A percentile compares a stretch with the other conserved stretches of the same genome.
phyloP scores from a whole-genome alignment of 2,329 filamentous ascomycete genomes.

The Zasmidium cellare region DNA sequence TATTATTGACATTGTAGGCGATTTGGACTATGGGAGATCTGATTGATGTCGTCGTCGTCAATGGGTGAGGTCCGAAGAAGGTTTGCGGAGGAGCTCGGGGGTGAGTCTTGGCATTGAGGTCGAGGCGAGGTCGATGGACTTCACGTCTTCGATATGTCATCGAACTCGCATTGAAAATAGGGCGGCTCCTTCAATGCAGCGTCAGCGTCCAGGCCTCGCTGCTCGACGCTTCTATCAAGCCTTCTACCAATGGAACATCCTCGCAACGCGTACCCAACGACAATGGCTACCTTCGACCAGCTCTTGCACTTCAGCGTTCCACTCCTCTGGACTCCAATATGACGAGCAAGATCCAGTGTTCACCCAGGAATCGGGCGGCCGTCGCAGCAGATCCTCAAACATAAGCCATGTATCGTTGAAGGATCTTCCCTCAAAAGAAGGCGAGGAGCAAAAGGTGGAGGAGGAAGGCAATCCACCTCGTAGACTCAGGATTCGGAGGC shows the following conservation, averaged over 20 bases:
- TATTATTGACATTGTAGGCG: slow-evolving; percentile 19
- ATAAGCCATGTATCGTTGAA: too few species aligned
- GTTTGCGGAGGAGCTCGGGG: slow-evolving; percentile 16
- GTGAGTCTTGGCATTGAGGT: slow-evolving; percentile 6
- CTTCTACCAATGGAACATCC: slow-evolving; percentile 46
- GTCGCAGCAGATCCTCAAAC: too few species aligned
- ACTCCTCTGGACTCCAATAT: too few species aligned
- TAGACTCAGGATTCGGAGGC: too few species aligned
- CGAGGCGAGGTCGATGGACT: background rate
- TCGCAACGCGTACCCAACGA: slow-evolving; percentile 9
- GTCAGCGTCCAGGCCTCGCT: slow-evolving; percentile 11
- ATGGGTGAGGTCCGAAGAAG: background rate
- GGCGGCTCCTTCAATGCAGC: slow-evolving; percentile 5
- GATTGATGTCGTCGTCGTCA: background rate
- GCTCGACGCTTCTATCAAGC: slow-evolving; percentile 44
- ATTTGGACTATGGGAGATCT: slow-evolving; percentile 2
- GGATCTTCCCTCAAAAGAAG: too few species aligned
- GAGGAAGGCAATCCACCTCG: too few species aligned
- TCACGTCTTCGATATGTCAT: background rate
- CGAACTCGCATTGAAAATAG: background rate
- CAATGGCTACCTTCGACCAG: background rate
- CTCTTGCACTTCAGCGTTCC: too few species aligned
- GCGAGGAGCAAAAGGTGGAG: too few species aligned
- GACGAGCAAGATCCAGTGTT: too few species aligned
- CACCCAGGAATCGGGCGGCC: too few species aligned